phyloP scores from a whole-genome alignment of 2,329 filamentous ascomycete genomes.

The Clonostachys rhizophaga region DNA sequence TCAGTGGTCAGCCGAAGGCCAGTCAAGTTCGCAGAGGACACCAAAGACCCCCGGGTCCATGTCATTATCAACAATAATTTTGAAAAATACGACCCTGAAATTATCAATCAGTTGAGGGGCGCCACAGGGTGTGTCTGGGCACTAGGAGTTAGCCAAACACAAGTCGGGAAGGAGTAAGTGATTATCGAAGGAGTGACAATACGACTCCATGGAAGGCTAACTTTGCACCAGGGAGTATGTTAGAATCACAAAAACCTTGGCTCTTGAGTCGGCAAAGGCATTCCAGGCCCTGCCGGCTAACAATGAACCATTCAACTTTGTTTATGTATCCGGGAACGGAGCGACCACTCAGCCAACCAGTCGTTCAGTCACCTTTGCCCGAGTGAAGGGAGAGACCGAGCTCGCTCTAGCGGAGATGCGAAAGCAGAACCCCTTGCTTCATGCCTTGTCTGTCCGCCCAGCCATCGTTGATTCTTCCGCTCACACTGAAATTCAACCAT shows the following conservation, averaged over 20 bases:
- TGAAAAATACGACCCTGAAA: constrained; percentile 46
- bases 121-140: constrained; percentile 72
- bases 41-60: constrained; percentile 52
- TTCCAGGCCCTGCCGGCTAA: constrained; percentile 41
- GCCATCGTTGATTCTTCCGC: constrained; percentile 46
- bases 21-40: constrained; percentile 55
- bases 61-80: constrained; percentile 69
- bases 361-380: constrained; percentile 53
- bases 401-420: constrained; percentile 49
- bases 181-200: too few relatives aligned
- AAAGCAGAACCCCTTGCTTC: constrained; percentile 13
- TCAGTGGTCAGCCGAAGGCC: constrained; percentile 64
- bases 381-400: constrained; percentile 66
- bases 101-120: constrained; percentile 56
- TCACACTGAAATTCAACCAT: constrained; percentile 35
- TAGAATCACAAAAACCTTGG: constrained; percentile 63
- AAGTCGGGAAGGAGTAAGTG: constrained; percentile 47
- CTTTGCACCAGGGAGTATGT: constrained; percentile 45
- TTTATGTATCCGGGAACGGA: constrained; percentile 64
- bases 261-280: constrained; percentile 58
- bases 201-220: background rate
- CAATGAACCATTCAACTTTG: constrained; percentile 56
- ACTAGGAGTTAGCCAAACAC: constrained; percentile 57
- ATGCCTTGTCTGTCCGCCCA: constrained; percentile 50
- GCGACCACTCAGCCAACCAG: constrained; percentile 51